phyloP scores from a whole-genome alignment of 306 rosid genomes.

The Cicer chorassanicum region DNA sequence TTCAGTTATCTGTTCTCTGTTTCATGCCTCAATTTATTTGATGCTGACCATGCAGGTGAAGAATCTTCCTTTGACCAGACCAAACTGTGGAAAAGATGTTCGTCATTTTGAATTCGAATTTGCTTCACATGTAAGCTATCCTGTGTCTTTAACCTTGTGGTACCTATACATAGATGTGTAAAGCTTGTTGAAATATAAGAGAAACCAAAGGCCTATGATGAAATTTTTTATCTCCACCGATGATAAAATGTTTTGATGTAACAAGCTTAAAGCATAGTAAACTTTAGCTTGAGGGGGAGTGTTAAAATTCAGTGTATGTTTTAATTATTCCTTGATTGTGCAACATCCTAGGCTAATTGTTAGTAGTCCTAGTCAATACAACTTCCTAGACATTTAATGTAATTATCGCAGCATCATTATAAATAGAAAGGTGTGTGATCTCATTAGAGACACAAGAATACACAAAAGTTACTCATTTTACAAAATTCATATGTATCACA shows the following conservation, averaged over 20 bases:
- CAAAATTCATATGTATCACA: not conserved
- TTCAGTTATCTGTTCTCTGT: not conserved
- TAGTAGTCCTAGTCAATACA: too few relatives aligned
- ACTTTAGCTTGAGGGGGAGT: too few relatives aligned
- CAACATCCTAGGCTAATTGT: too few relatives aligned
- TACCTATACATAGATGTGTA: slow-evolving; percentile 7
- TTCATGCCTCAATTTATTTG: slow-evolving; percentile 35
- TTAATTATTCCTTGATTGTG: too few relatives aligned
- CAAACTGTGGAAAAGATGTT: slow-evolving; percentile 73
- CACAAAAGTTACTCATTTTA: too few relatives aligned
- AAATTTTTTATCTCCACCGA: not conserved
- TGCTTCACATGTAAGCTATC: slow-evolving; percentile 69
- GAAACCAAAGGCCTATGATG: not conserved
- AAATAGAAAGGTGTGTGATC: too few relatives aligned
- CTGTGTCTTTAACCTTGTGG: slow-evolving; percentile 34
- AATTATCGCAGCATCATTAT: too few relatives aligned
- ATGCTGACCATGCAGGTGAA: slow-evolving; percentile 60
- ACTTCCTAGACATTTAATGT: too few relatives aligned
- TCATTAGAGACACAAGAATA: too few relatives aligned
- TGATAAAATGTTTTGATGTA: too few relatives aligned
- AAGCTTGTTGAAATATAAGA: not conserved
- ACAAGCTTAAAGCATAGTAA: too few relatives aligned
- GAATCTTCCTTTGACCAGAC: slow-evolving; percentile 70
- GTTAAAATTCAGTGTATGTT: too few relatives aligned
- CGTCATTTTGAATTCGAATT: slow-evolving; percentile 85